Evolutionary conservation across 164 flowering plant species (phyloP).

Genomic region (Taxillus chinensis): DNA sequence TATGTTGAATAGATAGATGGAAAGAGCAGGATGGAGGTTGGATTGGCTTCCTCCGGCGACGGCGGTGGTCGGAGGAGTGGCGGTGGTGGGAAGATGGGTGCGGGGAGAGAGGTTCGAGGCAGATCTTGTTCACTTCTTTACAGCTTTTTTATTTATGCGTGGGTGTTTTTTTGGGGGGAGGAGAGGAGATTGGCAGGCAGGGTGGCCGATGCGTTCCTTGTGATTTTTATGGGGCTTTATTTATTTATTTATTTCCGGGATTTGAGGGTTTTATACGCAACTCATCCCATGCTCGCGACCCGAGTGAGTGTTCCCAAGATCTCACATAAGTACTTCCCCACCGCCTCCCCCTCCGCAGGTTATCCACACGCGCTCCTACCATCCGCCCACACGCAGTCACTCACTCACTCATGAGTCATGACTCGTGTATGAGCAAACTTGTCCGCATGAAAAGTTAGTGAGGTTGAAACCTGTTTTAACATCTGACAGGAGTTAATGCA

Average conservation of each 20-base stretch:
- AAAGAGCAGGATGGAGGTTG: too few relatives aligned
- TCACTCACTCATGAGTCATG: too few relatives aligned
- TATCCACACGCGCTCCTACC: not conserved
- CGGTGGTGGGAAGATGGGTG: not conserved
- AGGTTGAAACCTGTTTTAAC: too few relatives aligned
- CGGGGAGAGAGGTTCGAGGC: conserved; percentile 56
- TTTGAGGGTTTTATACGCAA: conserved; percentile 17
- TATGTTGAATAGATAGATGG: too few relatives aligned
- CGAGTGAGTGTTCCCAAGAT: conserved; percentile 16
- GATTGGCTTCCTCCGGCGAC: too few relatives aligned
- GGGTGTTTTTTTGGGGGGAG: too few relatives aligned
- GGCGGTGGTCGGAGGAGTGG: not conserved
- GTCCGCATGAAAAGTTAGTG: too few relatives aligned
- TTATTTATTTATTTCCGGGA: conserved; percentile 14
- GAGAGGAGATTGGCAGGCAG: conserved; percentile 7
- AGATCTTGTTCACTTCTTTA: conserved; percentile 52
- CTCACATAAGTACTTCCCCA: not conserved
- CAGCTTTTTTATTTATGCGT: conserved; percentile 10
- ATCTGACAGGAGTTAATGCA: too few relatives aligned
- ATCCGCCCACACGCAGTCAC: too few relatives aligned
- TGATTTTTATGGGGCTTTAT: conserved; percentile 11
- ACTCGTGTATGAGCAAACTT: too few relatives aligned
- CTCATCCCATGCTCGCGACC: not conserved
- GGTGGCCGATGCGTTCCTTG: conserved; percentile 14
- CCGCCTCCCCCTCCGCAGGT: not conserved